Evolutionary conservation across 148 eudicot genomes (phyloP).

Genomic region (Camellia lanceoleosa): DNA sequence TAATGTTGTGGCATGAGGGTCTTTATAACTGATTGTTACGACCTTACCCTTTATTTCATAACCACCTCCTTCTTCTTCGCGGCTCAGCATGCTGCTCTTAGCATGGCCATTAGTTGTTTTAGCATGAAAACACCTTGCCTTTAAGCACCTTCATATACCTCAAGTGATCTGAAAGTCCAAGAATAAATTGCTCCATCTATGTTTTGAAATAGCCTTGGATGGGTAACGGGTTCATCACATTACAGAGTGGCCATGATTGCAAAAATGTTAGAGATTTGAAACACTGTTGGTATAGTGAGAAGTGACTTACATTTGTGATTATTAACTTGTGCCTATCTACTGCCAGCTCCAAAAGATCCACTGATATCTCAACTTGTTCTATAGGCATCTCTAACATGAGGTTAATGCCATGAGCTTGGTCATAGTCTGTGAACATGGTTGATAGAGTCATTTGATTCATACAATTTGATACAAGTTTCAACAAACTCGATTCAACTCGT

Average conservation of each 20-base stretch:
- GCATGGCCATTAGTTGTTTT: not conserved
- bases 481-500: not conserved
- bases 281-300: not conserved
- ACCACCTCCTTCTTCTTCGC: not conserved
- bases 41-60: no score
- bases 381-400: not conserved
- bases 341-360: conserved; percentile 1
- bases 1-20: no score
- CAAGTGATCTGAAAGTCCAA: conserved; percentile 3
- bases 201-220: not conserved
- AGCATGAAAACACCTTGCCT: not conserved
- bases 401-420: not conserved
- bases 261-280: not conserved
- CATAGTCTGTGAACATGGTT: not conserved
- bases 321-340: not conserved
- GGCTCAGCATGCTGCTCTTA: not conserved
- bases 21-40: no score
- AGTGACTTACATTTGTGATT: not conserved
- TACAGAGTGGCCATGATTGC: not conserved
- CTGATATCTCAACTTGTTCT: not conserved
- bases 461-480: not conserved
- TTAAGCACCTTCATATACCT: not conserved
- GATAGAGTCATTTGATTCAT: not conserved
- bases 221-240: not conserved
- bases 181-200: not conserved